Percentiles rank a stretch among this genome's conserved stretches.
Evolutionary conservation across 495 filamentous ascomycete species (phyloP).

Genomic region (Trichoderma gamsii): DNA sequence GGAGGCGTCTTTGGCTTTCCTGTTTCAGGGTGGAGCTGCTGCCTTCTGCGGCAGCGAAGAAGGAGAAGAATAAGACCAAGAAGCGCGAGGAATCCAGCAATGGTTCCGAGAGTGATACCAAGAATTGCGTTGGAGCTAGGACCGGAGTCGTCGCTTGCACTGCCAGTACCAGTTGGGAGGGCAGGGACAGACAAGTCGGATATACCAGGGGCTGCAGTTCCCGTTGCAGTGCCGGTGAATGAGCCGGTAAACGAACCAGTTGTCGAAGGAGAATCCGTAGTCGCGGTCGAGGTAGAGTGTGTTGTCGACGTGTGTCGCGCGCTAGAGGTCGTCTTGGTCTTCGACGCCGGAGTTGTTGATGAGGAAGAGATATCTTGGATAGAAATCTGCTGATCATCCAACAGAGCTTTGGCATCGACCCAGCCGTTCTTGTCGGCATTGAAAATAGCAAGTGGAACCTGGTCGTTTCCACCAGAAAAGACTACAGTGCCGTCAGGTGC

Average conservation of each 20-base stretch:
- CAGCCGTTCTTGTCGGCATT: slow-evolving; percentile 72
- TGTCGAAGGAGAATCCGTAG: slow-evolving; percentile 28
- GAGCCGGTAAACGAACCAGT: slow-evolving; percentile 32
- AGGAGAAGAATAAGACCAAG: slow-evolving; percentile 63
- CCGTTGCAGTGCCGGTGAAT: slow-evolving; percentile 20
- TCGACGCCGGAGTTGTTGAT: slow-evolving; percentile 24
- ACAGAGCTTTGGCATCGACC: slow-evolving; percentile 65
- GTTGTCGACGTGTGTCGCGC: slow-evolving; percentile 33
- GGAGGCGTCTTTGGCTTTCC: slow-evolving; percentile 22
- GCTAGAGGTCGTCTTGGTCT: slow-evolving; percentile 16
- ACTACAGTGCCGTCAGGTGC: slow-evolving; percentile 60
- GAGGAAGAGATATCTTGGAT: slow-evolving; percentile 31
- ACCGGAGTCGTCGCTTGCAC: slow-evolving; percentile 18
- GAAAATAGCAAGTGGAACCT: slow-evolving; percentile 70
- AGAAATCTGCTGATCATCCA: slow-evolving; percentile 43
- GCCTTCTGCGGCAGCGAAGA: slow-evolving; percentile 52
- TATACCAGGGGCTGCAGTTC: slow-evolving; percentile 18
- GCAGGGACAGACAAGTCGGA: slow-evolving; percentile 6
- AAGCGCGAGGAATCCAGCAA: slow-evolving; percentile 64
- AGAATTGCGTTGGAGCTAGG: slow-evolving; percentile 48
- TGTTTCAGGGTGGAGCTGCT: slow-evolving; percentile 39
- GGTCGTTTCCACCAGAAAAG: slow-evolving; percentile 65
- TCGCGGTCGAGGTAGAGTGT: slow-evolving; percentile 36
- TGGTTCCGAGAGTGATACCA: slow-evolving; percentile 70
- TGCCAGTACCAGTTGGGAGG: slow-evolving; percentile 20